phyloP scores from a whole-genome alignment of 331 rosid genomes.

The Acacia pycnantha region DNA sequence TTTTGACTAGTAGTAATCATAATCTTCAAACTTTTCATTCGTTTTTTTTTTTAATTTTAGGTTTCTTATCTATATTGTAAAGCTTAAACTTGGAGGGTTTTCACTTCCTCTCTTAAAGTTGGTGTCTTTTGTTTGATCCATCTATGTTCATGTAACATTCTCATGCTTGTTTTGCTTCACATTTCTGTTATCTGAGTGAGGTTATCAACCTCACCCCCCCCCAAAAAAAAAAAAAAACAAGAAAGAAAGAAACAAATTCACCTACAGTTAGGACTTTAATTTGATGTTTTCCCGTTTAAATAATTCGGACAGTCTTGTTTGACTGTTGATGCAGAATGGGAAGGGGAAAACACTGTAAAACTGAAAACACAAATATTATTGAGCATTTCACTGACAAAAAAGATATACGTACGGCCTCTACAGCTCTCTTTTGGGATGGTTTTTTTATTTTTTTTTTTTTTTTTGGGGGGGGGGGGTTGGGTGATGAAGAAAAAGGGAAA shows the following conservation, averaged over 20 bases:
- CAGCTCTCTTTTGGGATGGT: background rate
- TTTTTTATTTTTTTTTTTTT: too few species aligned
- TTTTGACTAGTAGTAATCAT: too few species aligned
- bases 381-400: background rate
- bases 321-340: background rate
- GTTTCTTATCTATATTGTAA: too few species aligned
- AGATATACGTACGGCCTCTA: background rate
- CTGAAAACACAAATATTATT: background rate
- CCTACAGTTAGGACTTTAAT: background rate
- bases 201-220: background rate
- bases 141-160: too few species aligned
- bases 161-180: background rate
- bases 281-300: background rate
- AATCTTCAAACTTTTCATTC: too few species aligned
- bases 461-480: too few species aligned
- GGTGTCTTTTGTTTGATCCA: background rate
- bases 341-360: background rate
- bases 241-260: background rate
- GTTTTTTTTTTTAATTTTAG: too few species aligned
- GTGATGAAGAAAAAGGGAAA: background rate
- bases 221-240: background rate
- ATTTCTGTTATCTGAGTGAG: background rate
- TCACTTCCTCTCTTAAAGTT: background rate
- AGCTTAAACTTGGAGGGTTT: background rate
- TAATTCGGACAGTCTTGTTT: background rate